These are phyloP conservation scores for Chaetomiaceae sp. DNA, from an alignment of 2,329 filamentous ascomycete species.

Conservation along the genomic window DNA sequence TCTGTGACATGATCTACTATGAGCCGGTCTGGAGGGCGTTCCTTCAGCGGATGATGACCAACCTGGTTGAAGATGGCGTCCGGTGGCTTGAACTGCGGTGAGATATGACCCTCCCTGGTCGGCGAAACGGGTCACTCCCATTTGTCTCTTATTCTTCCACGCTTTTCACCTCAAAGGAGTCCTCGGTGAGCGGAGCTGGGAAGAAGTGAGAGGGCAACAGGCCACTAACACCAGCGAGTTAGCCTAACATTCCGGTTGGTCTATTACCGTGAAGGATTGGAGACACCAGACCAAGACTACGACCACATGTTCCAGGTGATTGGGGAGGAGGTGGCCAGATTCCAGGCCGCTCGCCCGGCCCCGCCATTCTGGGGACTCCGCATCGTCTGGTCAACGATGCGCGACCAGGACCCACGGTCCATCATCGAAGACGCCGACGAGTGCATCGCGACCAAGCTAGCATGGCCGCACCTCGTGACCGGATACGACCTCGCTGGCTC, in stretches of 20 bases:
- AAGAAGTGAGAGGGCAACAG: background rate
- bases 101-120: slow-evolving; percentile 16
- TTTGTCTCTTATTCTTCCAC: background rate
- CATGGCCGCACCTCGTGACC: slow-evolving; percentile 72
- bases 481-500: slow-evolving; percentile 90
- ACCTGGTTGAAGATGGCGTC: slow-evolving; percentile 75
- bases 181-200: background rate
- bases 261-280: slow-evolving; percentile 61
- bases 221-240: slow-evolving; percentile 15
- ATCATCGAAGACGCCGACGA: slow-evolving; percentile 80
- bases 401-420: slow-evolving; percentile 56
- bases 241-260: slow-evolving; percentile 66
- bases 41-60: slow-evolving; percentile 63
- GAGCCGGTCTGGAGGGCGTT: slow-evolving; percentile 83
- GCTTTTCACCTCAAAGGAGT: background rate
- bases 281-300: slow-evolving; percentile 63
- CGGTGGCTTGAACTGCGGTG: slow-evolving; percentile 74
- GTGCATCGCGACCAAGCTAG: slow-evolving; percentile 76
- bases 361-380: slow-evolving; percentile 77
- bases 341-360: slow-evolving; percentile 66
- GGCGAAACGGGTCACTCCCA: background rate
- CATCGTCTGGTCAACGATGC: slow-evolving; percentile 78
- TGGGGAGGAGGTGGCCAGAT: slow-evolving; percentile 71
- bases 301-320: slow-evolving; percentile 66
- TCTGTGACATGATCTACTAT: slow-evolving; percentile 75